Conservation (phyloP, 345 rosid genomes). For the Aquilaria yunnanensis region DNA sequence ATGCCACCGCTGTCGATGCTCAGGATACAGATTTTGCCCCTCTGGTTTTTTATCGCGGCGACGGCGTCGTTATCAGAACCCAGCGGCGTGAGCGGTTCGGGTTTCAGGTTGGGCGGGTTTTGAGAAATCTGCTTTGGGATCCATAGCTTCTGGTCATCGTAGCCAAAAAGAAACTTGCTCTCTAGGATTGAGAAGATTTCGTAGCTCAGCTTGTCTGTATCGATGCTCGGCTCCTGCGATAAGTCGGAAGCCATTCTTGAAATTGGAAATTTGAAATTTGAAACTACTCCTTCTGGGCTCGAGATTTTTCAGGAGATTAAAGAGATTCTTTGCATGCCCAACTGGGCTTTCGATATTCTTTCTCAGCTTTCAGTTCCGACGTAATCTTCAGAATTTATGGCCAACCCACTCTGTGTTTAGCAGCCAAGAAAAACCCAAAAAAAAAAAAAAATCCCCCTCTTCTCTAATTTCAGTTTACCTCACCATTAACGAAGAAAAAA, state of each 20-base stretch:
- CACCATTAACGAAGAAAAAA: no score
- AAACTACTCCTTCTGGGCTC: no score
- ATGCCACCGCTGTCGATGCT: conserved; percentile 85
- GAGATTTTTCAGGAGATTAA: no score
- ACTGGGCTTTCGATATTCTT: no score
- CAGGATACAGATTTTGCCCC: conserved; percentile 88
- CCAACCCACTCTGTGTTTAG: no score
- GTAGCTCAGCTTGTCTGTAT: conserved; percentile 92
- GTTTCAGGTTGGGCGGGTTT: conserved; percentile 22
- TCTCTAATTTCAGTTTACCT: no score
- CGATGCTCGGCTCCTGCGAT: conserved; percentile 88
- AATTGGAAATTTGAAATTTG: no score
- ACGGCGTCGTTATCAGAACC: conserved; percentile 9
- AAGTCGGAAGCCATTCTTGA: conserved; percentile 29
- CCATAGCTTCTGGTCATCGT: conserved; percentile 80
- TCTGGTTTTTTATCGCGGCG: conserved; percentile 68
- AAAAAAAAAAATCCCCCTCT: no score
- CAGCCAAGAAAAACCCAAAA: no score
- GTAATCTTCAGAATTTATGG: no score
- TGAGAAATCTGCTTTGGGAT: conserved; percentile 48
- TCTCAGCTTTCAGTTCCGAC: no score
- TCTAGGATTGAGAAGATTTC: conserved; percentile 95
- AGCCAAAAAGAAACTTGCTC: conserved; percentile 85
- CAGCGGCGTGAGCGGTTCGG: conserved; percentile 13
- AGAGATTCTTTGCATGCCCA: no score